Conservation (phyloP, 2,329 filamentous ascomycete genomes). For the Fusarium redolens region DNA sequence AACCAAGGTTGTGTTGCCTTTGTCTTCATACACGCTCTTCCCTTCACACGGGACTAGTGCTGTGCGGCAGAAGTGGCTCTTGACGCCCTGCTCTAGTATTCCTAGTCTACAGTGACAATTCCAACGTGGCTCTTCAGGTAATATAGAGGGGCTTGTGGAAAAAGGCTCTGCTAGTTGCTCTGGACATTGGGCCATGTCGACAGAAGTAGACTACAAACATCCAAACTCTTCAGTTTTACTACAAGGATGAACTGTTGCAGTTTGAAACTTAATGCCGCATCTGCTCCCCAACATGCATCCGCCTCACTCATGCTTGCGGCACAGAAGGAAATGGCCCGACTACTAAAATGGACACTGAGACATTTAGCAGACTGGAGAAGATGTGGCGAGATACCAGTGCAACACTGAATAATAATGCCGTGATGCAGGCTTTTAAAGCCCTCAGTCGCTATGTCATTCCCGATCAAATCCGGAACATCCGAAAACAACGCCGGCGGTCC, state of each 20-base stretch:
- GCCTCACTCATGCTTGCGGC: background rate
- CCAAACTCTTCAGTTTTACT: no score
- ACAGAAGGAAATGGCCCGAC: background rate
- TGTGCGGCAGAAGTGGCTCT: background rate
- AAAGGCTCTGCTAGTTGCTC: no score
- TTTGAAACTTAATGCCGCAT: background rate
- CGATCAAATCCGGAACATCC: background rate
- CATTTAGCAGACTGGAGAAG: accelerated
- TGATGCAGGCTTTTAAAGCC: background rate
- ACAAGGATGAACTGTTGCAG: no score
- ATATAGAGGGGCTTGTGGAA: no score
- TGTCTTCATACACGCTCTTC: no score
- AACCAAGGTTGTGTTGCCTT: no score
- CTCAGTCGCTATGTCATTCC: background rate
- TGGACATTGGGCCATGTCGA: no score
- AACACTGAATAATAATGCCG: background rate
- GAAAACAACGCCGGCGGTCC: background rate
- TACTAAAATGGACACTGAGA: accelerated
- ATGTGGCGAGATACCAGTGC: accelerated
- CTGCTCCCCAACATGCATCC: background rate
- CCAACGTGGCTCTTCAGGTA: no score
- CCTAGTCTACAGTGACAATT: no score
- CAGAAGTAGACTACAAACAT: no score
- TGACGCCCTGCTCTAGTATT: no score
- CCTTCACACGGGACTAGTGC: accelerated